Conservation (phyloP, 345 rosid species). For the Dipteronia sinensis region DNA sequence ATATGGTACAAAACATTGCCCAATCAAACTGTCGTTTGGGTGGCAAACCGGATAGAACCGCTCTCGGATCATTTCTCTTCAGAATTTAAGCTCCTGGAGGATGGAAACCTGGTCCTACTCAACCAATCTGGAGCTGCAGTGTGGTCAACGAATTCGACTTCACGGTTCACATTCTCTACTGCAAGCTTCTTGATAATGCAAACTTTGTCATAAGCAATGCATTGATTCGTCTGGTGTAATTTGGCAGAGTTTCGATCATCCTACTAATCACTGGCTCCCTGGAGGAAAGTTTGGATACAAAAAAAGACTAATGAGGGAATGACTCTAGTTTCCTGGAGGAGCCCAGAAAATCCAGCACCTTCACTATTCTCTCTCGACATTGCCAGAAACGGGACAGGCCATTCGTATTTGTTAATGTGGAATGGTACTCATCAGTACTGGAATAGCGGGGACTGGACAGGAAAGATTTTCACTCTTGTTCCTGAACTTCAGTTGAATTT, state of each 20-base stretch:
- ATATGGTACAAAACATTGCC: constrained; percentile 32
- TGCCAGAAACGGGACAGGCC: constrained; percentile 15
- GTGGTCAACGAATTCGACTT: constrained; percentile 27
- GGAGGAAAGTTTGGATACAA: constrained; percentile 25
- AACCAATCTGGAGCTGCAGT: constrained; percentile 7
- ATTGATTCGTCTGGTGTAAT: neutral
- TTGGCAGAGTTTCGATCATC: constrained; percentile 38
- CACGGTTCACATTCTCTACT: constrained; percentile 11
- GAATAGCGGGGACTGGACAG: constrained; percentile 31
- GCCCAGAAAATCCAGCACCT: constrained; percentile 31
- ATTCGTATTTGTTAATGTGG: constrained; percentile 18
- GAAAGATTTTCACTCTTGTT: constrained; percentile 1
- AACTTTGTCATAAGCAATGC: constrained; percentile 28
- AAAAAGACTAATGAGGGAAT: neutral
- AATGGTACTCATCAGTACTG: constrained; percentile 9
- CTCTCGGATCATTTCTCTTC: constrained; percentile 19
- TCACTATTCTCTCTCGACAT: constrained; percentile 24
- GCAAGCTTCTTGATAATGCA: constrained; percentile 31
- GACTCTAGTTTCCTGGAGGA: constrained; percentile 27
- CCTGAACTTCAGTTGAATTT: constrained; percentile 8
- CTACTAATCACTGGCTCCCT: constrained; percentile 31
- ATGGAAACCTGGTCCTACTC: constrained; percentile 29
- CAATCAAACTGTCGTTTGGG: constrained; percentile 23
- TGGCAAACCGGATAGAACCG: constrained; percentile 29
- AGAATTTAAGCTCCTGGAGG: constrained; percentile 10